Percentiles rank a stretch among this genome's conserved stretches.
These are phyloP conservation scores for Camptophora hylomeconis DNA, from an alignment of 2,329 filamentous ascomycete genomes.

Conservation along the genomic window DNA sequence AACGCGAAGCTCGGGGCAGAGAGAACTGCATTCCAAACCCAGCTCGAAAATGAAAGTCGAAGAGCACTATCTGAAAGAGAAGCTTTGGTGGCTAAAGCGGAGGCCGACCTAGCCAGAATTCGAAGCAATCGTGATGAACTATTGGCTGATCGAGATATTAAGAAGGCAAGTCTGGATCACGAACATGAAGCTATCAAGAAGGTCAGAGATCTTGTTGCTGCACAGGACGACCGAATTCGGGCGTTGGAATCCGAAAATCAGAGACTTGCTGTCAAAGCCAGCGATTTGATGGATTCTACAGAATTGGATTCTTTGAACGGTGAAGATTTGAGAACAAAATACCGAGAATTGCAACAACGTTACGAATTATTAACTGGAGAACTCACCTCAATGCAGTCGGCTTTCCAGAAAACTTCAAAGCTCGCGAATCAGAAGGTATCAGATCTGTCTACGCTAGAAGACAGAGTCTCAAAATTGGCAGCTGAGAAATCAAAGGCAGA, in stretches of 20 bases:
- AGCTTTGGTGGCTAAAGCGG: conserved; percentile 63
- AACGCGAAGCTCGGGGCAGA: conserved; percentile 76
- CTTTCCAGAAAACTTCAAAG: conserved; percentile 78
- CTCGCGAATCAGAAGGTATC: conserved; percentile 77
- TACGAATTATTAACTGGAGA: conserved; percentile 78
- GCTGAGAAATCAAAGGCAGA: conserved; percentile 94
- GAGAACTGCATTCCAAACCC: conserved; percentile 64
- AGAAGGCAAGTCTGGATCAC: conserved; percentile 68
- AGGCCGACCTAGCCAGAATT: conserved; percentile 76
- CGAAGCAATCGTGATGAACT: conserved; percentile 75
- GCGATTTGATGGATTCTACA: conserved; percentile 9
- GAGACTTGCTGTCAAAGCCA: conserved; percentile 40
- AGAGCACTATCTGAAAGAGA: conserved; percentile 64
- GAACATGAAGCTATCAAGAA: conserved; percentile 57
- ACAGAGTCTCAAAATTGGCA: conserved; percentile 57
- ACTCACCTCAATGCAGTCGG: conserved; percentile 74
- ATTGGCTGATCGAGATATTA: conserved; percentile 64
- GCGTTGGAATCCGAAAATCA: conserved; percentile 74
- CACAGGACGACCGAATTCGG: conserved; percentile 66
- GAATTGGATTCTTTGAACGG: conserved; percentile 33
- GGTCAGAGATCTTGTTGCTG: conserved; percentile 64
- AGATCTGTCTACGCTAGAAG: conserved; percentile 63
- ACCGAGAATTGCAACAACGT: conserved; percentile 63
- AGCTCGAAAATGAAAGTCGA: conserved; percentile 71
- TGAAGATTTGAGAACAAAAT: conserved; percentile 62